Percentiles rank a stretch among this genome's conserved stretches.
phyloP scores from a whole-genome alignment of 257 asterid species.

The Solanum habrochaites region DNA sequence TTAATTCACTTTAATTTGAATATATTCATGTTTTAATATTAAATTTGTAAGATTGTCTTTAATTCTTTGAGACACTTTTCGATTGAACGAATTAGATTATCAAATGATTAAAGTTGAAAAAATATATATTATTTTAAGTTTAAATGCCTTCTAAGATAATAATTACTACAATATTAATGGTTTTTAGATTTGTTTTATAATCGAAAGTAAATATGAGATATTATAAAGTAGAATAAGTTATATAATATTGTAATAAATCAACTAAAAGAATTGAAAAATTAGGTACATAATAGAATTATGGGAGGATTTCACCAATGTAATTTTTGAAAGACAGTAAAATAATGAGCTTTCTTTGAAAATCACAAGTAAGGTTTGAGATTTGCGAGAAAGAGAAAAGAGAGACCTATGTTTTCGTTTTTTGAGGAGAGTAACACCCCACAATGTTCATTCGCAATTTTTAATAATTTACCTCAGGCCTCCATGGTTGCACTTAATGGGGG shows the following conservation, averaged over 20 bases:
- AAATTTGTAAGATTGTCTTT: neutral
- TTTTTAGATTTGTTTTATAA: no score
- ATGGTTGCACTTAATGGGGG: no score
- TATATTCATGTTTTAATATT: neutral
- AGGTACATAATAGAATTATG: neutral
- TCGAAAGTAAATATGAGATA: no score
- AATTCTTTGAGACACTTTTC: neutral
- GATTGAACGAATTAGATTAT: no score
- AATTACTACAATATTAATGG: neutral
- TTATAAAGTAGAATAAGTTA: neutral
- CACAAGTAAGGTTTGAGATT: neutral
- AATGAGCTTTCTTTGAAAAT: neutral
- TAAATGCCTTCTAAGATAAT: neutral
- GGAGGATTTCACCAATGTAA: neutral
- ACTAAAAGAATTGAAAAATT: neutral
- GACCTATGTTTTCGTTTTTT: neutral
- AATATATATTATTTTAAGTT: no score
- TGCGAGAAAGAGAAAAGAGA: neutral
- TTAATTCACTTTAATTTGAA: neutral
- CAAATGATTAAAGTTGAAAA: no score
- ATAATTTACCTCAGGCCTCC: neutral
- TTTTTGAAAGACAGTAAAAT: neutral
- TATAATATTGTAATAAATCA: neutral
- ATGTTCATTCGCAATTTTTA: neutral
- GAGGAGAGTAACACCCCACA: neutral